Base-by-base conservation (phyloP, 129 eudicot genomes). In the Flaveria sonorensis region DNA sequence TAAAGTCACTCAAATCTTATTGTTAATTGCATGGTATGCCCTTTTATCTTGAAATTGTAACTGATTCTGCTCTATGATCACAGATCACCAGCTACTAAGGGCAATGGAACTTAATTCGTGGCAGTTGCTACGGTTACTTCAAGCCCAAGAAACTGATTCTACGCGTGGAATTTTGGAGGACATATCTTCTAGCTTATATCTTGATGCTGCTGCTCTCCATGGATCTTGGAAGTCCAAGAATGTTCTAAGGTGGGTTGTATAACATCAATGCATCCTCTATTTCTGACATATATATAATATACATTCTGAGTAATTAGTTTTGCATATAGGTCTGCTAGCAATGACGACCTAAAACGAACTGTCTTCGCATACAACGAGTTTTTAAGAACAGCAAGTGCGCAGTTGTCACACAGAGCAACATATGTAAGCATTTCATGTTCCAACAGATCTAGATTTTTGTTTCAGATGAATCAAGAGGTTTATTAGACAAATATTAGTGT, bases 331-430 rank as follows among this genome's bases (percentile, higher is more conserved):
- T 85, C 87, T 46, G 73, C 60, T 79, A 57, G 45, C 74, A 79
- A 28, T 63, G 86, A 85, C 67, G 87, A 83, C 62, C 82, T 79
- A 68, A 77, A 70, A 39, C 77, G 52, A 69, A 77, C 82, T n/a
- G 63, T 75, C 47, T 68, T 59, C 63, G 97, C 96, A 47, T 93
- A 88, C 81, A 26, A 28, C 15, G 78, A 81, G 62, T 93, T 93
- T 63, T 83, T 91, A 77, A 80, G 66, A 75, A 81, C 87, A 59
- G 83, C 98, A 81, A 93, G 93, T 75, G 71, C 77, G 76, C 92
- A 91, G 93, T 48, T 93, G 65, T 89, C 97, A 56, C 88, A 77
- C 86, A 89, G 87, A 85, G 95, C 95, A 71, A 91, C 97, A 32
- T 88, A 89, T 82, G 98, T 93, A 91, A 73, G 97, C 77, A 23